Base-by-base conservation (phyloP, 1,139 yeast genomes). In the Protomyces macrosporus region DNA sequence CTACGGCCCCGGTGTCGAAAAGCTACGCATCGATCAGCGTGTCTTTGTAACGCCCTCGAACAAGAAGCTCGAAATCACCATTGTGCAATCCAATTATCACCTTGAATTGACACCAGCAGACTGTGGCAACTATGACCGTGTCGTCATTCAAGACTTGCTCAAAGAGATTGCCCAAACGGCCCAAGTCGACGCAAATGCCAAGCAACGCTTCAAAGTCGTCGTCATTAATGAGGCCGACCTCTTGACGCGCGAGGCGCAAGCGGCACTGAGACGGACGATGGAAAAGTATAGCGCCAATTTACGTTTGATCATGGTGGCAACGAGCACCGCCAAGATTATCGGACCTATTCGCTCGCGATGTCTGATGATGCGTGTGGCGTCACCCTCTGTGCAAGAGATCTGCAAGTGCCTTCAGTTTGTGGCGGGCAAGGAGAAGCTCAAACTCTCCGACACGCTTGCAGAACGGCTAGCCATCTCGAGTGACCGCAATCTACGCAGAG, bases 201-300 rank as follows among this genome's bases (percentile, higher is more conserved):
- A 81, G 69, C 95, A 89, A 72, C 79, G 91, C 67, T 93, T 90
- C 77, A 45, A 42, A 61, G 88, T 91, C 52, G 98, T 93, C 23
- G 83, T 93, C 12, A 90, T 93, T 65, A 93, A 95, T 72, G 98
- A 93, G 74, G 98, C 98, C 0, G 97, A 93, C 70, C 82, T 90
- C 1, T 81, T 93, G 73, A 86, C 95, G 23, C 82, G 97, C 70
- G 98, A 95, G 73, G 98, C 98, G 0, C 98, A 93, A 74, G 97
- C 97, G 12, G 98, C 98, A 0, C 79, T 93, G 70, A 84, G 98
- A 78, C 83, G 98, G 75, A 93, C 99, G 0, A 95, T 93, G 98
- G 99, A 93, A 73, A 93, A 93, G 73, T 93, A 91, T 75, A 89
- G 97, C 3, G 82, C 87, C 32, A 91, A 90, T 72, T 84, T 93